These are phyloP conservation scores for Wickerhamiella bombiphila DNA, from an alignment of 805 yeast species.

Conservation along the genomic window DNA sequence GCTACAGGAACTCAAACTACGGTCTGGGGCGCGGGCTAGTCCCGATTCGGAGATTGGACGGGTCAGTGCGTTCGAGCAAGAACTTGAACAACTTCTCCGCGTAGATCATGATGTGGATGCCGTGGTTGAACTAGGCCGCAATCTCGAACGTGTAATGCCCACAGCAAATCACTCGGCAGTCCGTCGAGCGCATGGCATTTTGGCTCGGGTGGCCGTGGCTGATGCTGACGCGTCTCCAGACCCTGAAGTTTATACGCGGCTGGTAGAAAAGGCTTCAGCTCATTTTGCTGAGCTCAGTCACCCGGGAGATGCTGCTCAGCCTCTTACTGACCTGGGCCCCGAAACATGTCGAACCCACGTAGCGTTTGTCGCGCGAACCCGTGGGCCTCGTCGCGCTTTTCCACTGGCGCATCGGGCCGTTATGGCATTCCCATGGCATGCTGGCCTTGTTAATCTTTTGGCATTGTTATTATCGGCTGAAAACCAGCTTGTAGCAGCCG, in stretches of 20 bases:
- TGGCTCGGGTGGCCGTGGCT: background rate
- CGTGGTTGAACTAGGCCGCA: conserved; percentile 2
- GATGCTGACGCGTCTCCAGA: background rate
- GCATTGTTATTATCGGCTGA: conserved; percentile 47
- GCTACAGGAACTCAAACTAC: conserved; percentile 15
- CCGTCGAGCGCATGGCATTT: background rate
- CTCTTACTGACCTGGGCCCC: background rate
- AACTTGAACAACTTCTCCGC: conserved; percentile 8
- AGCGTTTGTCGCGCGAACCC: conserved; percentile 17
- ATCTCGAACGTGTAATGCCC: conserved; percentile 1
- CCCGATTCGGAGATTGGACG: conserved; percentile 16
- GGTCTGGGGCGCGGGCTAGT: conserved; percentile 17
- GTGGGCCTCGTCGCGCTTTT: conserved; percentile 17
- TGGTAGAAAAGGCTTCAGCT: conserved; percentile 7
- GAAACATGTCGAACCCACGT: conserved; percentile 14
- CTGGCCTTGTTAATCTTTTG: conserved; percentile 53
- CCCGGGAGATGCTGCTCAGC: conserved; percentile 6
- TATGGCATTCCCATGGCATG: conserved; percentile 33
- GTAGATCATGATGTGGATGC: conserved; percentile 3
- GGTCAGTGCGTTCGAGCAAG: conserved; percentile 11
- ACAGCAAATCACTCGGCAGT: background rate
- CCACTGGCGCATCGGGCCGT: conserved; percentile 17
- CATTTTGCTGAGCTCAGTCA: conserved; percentile 14
- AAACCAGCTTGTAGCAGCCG: conserved; percentile 42
- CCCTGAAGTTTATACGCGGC: background rate